Evolutionary conservation across 306 rosid genomes (phyloP), one percentile per base, ranked within the genome.

Genomic region (Cucumis melo): DNA sequence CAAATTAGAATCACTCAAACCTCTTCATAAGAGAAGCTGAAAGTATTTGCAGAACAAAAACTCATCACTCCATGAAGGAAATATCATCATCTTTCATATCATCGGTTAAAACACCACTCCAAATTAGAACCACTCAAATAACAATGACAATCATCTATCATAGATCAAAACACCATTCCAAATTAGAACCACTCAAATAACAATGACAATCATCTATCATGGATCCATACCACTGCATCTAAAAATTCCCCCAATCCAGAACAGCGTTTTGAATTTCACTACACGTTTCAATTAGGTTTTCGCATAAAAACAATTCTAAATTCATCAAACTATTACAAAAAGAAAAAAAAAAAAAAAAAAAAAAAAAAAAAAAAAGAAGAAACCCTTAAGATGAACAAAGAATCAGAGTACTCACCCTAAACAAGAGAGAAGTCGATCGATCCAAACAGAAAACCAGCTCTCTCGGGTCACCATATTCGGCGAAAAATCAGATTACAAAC

Each of bases 371-470:
- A 3, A 32, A 32, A 32, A 3, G 0, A 32, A 32, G 5, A 32
- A 32, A 32, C 36, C 73, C 29, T 2, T 0, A 66, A 39, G 2
- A 41, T 12, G 10, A 15, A 42, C 13, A 39, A 5, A 70, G 44
- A 27, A 12, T 4, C 17, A 48, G 24, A 72, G 77, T 4, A 29
- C 46, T 51, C 32, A 73, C 77, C 76, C 60, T 46, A 73, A 73
- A 32, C 77, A 73, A 73, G 77, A 73, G 61, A 73, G 77, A 29
- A 73, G 50, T 27, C 77, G 77, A 51, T 51, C 77, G 77, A 73
- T 73, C 77, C 60, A 73, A 51, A 73, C 77, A 5, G 77, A 51
- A 17, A 73, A 4, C 77, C 77, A 73, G 61, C 77, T 50, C 57
- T 73, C 77, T 36, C 13, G 42, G 24, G 57, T 73, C 61, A 73